Conservation (phyloP, 1,284 basidiomycete genomes). For the Puccinia polysora region DNA sequence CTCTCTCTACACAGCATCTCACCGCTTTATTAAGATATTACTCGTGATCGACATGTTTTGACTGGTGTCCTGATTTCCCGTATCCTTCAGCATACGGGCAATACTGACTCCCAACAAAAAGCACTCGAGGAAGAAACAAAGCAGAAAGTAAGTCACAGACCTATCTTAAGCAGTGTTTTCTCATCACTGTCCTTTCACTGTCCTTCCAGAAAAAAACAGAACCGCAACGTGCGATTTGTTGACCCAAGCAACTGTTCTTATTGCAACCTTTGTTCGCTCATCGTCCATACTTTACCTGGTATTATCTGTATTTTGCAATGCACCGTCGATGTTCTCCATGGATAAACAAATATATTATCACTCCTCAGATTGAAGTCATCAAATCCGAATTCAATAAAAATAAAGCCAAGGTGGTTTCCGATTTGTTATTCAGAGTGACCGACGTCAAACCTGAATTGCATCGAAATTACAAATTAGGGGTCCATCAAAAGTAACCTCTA, state of each 20-base stretch:
- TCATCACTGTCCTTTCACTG: no score
- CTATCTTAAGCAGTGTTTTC: no score
- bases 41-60: background rate
- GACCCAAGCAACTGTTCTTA: no score
- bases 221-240: no score
- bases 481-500: background rate
- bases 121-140: slow-evolving; percentile 19
- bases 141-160: background rate
- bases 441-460: slow-evolving; percentile 39
- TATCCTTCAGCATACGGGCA: slow-evolving; percentile 15
- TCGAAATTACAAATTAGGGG: slow-evolving; percentile 32
- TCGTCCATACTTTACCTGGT: no score
- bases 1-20: background rate
- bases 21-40: background rate
- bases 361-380: slow-evolving; percentile 36
- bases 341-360: no score
- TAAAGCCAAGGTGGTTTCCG: slow-evolving; percentile 23
- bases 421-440: slow-evolving; percentile 29
- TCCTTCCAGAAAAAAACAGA: no score
- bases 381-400: slow-evolving; percentile 33
- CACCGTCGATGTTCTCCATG: no score
- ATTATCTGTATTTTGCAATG: no score
- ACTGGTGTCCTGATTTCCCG: background rate
- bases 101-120: slow-evolving; percentile 33
- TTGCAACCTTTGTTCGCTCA: no score